A percentile compares a stretch with the other conserved stretches of the same genome.
phyloP scores from a whole-genome alignment of 2,329 filamentous ascomycete species.

The Emergomyces africanus region DNA sequence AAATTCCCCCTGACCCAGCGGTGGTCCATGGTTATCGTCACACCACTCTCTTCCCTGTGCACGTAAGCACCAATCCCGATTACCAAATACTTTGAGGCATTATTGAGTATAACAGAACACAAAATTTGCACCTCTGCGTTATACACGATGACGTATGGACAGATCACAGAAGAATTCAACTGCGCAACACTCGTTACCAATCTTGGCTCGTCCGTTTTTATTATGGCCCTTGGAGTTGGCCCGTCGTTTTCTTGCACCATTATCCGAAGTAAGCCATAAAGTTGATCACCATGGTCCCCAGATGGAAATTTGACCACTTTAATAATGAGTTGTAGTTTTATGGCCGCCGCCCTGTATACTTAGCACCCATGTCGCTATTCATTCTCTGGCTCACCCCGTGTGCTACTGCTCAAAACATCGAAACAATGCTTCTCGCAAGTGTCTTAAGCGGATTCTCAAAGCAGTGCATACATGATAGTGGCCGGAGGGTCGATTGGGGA shows the following conservation, averaged over 20 bases:
- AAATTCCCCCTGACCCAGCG: background rate
- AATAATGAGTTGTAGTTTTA: background rate
- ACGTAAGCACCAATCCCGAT: background rate
- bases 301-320: background rate
- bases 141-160: slow-evolving; percentile 1
- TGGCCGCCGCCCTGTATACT: background rate
- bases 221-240: slow-evolving; percentile 43
- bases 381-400: slow-evolving; percentile 45
- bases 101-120: background rate
- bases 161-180: background rate
- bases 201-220: slow-evolving; percentile 48
- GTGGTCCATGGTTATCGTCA: background rate
- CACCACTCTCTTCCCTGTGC: background rate
- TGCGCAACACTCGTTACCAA: slow-evolving; percentile 22
- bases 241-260: slow-evolving; percentile 49
- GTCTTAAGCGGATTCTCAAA: slow-evolving; percentile 49
- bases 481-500: slow-evolving; percentile 71
- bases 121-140: background rate
- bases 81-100: background rate
- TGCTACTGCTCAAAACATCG: slow-evolving; percentile 41
- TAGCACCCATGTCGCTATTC: slow-evolving; percentile 36
- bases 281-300: background rate
- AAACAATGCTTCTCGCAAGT: slow-evolving; percentile 44
- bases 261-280: slow-evolving; percentile 46
- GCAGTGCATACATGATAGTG: slow-evolving; percentile 54